Evolutionary conservation across 164 flowering plant genomes (phyloP).

Genomic region (Tetrastigma voinierianum): DNA sequence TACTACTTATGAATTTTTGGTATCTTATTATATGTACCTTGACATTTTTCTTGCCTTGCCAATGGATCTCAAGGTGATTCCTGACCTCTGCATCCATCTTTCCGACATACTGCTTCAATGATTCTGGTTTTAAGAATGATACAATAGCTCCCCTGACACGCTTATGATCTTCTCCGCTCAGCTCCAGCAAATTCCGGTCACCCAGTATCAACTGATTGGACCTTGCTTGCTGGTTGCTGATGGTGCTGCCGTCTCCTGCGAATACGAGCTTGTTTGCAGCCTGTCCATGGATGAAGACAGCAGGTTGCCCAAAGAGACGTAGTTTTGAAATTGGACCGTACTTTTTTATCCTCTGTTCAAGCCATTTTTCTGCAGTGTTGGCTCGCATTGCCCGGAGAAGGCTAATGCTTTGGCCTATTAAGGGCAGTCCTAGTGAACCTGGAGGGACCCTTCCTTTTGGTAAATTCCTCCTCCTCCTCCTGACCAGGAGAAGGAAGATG

Average conservation of each 20-base stretch:
- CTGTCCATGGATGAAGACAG: constrained; percentile 36
- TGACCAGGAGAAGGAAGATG: constrained; percentile 20
- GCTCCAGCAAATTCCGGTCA: constrained; percentile 24
- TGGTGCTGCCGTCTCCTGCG: constrained; percentile 12
- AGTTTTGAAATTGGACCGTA: constrained; percentile 42
- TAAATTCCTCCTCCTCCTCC: constrained; percentile 16
- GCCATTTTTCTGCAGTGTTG: constrained; percentile 39
- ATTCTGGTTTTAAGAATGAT: constrained; percentile 38
- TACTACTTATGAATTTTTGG: neutral
- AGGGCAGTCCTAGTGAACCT: constrained; percentile 40
- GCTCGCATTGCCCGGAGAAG: constrained; percentile 27
- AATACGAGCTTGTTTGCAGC: constrained; percentile 44
- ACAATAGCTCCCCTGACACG: constrained; percentile 30
- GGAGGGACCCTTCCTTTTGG: constrained; percentile 34
- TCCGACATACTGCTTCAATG: constrained; percentile 34
- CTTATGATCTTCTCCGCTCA: constrained; percentile 41
- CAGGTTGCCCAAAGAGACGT: constrained; percentile 32
- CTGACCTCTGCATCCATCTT: constrained; percentile 36
- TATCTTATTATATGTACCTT: constrained; percentile 18
- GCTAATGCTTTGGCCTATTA: constrained; percentile 37
- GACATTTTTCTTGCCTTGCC: constrained; percentile 37
- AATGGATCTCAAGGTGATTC: constrained; percentile 29
- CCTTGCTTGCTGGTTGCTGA: constrained; percentile 20
- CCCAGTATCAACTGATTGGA: constrained; percentile 28
- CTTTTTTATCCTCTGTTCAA: constrained; percentile 18